These are phyloP conservation scores for Clonostachys rhizophaga DNA, from an alignment of 2,329 filamentous ascomycete genomes.

Conservation along the genomic window DNA sequence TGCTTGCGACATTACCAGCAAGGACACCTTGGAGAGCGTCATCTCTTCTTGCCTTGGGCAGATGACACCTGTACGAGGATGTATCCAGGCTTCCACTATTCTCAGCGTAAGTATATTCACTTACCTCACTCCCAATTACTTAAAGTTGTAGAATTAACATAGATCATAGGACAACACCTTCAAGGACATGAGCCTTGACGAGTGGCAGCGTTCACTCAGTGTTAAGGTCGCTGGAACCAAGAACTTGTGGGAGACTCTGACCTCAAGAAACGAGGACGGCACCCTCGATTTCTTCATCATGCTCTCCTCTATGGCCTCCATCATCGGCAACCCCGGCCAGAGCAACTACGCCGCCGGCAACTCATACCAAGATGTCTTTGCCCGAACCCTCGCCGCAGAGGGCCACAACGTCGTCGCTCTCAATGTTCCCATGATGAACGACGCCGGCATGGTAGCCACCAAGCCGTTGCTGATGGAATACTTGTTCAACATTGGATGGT, in stretches of 20 bases:
- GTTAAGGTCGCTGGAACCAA: conserved; percentile 36
- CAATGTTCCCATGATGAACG: conserved; percentile 8
- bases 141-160: not conserved
- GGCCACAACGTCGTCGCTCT: conserved; percentile 14
- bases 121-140: too few species aligned
- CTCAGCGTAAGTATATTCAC: not conserved
- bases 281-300: conserved; percentile 31
- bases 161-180: conserved; percentile 24
- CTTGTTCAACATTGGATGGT: conserved; percentile 3
- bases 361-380: conserved; percentile 25
- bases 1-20: conserved; percentile 3
- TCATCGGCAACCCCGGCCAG: conserved; percentile 25
- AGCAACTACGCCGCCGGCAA: conserved; percentile 31
- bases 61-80: not conserved
- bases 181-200: conserved; percentile 25
- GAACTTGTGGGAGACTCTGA: conserved; percentile 29
- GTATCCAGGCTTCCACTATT: not conserved
- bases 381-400: conserved; percentile 5
- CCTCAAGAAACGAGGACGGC: not conserved
- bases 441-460: conserved; percentile 14
- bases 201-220: conserved; percentile 25
- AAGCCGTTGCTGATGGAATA: conserved; percentile 2
- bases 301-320: conserved; percentile 26
- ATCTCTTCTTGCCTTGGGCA: conserved; percentile 1
- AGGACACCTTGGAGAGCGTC: conserved; percentile 1